These are phyloP conservation scores for Mortierella sp. DNA, from an alignment of 371 early-diverging fungal species.

Conservation along the genomic window DNA sequence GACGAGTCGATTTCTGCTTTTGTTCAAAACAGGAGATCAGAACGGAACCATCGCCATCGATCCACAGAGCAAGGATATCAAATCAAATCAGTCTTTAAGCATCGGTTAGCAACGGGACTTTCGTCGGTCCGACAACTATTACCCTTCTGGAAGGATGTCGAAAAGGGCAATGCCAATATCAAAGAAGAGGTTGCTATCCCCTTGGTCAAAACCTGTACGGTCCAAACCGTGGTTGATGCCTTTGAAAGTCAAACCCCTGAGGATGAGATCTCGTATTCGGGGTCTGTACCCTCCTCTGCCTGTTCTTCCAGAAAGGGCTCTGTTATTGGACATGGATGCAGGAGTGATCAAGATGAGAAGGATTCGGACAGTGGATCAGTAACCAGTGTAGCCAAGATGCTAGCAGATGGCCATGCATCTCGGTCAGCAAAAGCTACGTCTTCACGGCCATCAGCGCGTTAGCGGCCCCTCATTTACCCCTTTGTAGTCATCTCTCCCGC, in stretches of 20 bases:
- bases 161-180: constrained; percentile 25
- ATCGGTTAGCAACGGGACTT: constrained; percentile 33
- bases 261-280: too few relatives aligned
- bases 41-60: constrained; percentile 14
- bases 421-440: too few relatives aligned
- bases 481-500: too few relatives aligned
- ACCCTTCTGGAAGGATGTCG: constrained; percentile 48
- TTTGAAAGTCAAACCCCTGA: constrained; percentile 42
- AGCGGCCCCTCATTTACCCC: too few relatives aligned
- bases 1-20: constrained; percentile 18
- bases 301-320: too few relatives aligned
- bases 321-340: too few relatives aligned
- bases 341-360: too few relatives aligned
- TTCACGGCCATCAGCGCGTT: too few relatives aligned
- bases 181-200: constrained; percentile 35
- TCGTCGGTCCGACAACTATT: constrained; percentile 38
- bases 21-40: constrained; percentile 14
- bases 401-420: too few relatives aligned
- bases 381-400: too few relatives aligned
- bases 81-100: constrained; percentile 46
- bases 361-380: too few relatives aligned
- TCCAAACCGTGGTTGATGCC: constrained; percentile 29
- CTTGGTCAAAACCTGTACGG: constrained; percentile 25
- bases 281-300: too few relatives aligned
- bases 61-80: constrained; percentile 24